A percentile compares a stretch with the other conserved stretches of the same genome.
Evolutionary conservation across 257 asterid species (phyloP).

Genomic region (Jacaranda copaia): DNA sequence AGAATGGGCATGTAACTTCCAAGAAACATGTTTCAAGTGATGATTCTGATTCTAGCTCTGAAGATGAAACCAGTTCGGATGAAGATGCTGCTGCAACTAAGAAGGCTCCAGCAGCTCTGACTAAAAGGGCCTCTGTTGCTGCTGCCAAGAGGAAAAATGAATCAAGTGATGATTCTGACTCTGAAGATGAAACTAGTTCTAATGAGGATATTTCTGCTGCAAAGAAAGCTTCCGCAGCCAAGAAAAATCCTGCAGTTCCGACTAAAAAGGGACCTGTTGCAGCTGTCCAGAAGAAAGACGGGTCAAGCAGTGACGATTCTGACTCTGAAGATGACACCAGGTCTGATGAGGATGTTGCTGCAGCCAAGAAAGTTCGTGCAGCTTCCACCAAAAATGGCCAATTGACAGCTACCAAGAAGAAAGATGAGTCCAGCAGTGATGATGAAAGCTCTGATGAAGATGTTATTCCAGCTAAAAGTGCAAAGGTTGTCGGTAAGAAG

Average conservation of each 20-base stretch:
- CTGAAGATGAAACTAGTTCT: slow-evolving; percentile 41
- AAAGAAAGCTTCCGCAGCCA: slow-evolving; percentile 29
- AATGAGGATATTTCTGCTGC: slow-evolving; percentile 38
- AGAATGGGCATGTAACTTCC: slow-evolving; percentile 36
- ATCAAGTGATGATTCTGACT: slow-evolving; percentile 45
- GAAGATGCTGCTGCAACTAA: slow-evolving; percentile 39
- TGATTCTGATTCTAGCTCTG: slow-evolving; percentile 35
- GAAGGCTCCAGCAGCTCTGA: neutral
- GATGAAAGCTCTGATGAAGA: slow-evolving; percentile 35
- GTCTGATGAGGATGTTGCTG: slow-evolving; percentile 47
- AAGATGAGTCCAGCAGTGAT: neutral
- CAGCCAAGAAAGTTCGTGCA: slow-evolving; percentile 1
- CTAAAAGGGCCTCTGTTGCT: slow-evolving; percentile 24
- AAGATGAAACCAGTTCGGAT: slow-evolving; percentile 47
- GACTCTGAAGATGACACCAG: slow-evolving; percentile 51
- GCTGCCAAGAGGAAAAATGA: slow-evolving; percentile 33
- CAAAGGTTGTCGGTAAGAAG: neutral
- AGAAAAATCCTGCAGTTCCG: slow-evolving; percentile 29
- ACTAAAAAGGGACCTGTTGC: slow-evolving; percentile 23
- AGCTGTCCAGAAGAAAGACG: slow-evolving; percentile 36
- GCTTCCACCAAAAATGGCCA: no score
- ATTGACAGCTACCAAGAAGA: neutral
- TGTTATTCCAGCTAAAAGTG: slow-evolving; percentile 17
- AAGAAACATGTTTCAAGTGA: slow-evolving; percentile 9
- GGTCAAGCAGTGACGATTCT: slow-evolving; percentile 45